These are phyloP conservation scores for Beauveria scarabaeidicola DNA, from an alignment of 2,329 filamentous ascomycete species.

Conservation along the genomic window DNA sequence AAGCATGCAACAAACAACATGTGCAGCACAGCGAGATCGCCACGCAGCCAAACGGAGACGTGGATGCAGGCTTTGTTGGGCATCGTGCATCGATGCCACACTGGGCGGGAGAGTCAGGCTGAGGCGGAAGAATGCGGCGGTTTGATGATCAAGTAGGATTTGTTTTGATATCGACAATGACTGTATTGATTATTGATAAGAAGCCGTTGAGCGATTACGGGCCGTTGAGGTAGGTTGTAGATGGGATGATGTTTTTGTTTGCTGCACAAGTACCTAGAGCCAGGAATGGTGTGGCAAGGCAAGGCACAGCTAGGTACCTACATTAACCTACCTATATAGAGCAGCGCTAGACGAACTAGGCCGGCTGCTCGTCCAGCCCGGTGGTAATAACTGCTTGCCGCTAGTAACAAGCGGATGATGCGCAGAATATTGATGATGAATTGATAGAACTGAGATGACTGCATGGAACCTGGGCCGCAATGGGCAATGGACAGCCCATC, in stretches of 20 bases:
- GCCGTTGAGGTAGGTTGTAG: neutral
- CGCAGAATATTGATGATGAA: neutral
- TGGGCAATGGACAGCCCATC: neutral
- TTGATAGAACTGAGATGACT: neutral
- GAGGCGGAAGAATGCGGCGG: neutral
- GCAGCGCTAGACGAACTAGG: neutral
- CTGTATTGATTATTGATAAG: neutral
- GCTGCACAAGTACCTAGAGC: neutral
- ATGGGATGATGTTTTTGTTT: neutral
- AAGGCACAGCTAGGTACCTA: neutral
- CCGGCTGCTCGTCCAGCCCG: neutral
- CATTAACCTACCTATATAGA: neutral
- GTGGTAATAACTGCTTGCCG: neutral
- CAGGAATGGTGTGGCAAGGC: neutral
- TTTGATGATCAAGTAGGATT: neutral
- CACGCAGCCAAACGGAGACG: neutral
- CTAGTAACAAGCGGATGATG: neutral
- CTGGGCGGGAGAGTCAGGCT: neutral
- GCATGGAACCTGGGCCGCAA: neutral
- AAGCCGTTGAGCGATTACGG: neutral
- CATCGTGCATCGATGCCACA: conserved; percentile 8
- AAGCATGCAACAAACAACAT: conserved; percentile 1
- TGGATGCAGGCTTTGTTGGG: conserved; percentile 6
- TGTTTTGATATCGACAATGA: neutral
- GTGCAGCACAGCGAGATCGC: conserved; percentile 6